Evolutionary conservation across 2,329 filamentous ascomycete genomes (phyloP).

Genomic region (Elsinoe arachidis): DNA sequence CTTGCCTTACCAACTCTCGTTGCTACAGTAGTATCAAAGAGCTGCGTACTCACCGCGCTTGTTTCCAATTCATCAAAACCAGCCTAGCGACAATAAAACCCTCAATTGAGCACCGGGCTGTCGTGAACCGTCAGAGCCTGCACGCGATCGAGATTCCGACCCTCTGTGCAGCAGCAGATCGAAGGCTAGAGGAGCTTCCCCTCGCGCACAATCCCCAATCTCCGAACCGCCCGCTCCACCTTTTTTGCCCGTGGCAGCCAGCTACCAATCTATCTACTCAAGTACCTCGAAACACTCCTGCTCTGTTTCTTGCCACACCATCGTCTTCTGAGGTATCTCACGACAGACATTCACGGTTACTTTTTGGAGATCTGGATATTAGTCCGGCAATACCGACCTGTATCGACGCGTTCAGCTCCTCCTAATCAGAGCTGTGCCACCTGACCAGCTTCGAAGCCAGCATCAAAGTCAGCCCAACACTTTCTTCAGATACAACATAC

Average conservation of each 20-base stretch:
- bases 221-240: conserved; percentile 11
- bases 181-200: conserved; percentile 1
- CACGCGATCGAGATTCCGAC: conserved; percentile 9
- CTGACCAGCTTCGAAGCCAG: background rate
- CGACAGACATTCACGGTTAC: background rate
- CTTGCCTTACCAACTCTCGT: background rate
- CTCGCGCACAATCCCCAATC: conserved; percentile 10
- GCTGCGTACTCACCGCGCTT: background rate
- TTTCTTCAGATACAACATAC: background rate
- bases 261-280: background rate
- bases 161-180: conserved; percentile 4
- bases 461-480: background rate
- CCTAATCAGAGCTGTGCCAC: background rate
- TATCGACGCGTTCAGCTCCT: background rate
- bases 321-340: background rate
- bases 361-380: background rate
- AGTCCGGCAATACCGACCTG: background rate
- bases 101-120: background rate
- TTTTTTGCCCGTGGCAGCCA: background rate
- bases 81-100: background rate
- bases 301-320: conserved; percentile 1
- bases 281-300: background rate
- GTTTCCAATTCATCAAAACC: background rate
- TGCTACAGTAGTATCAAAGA: background rate
- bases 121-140: conserved; percentile 2